These are phyloP conservation scores for Periconia sp. DNA, from an alignment of 2,329 filamentous ascomycete species.

Conservation along the genomic window DNA sequence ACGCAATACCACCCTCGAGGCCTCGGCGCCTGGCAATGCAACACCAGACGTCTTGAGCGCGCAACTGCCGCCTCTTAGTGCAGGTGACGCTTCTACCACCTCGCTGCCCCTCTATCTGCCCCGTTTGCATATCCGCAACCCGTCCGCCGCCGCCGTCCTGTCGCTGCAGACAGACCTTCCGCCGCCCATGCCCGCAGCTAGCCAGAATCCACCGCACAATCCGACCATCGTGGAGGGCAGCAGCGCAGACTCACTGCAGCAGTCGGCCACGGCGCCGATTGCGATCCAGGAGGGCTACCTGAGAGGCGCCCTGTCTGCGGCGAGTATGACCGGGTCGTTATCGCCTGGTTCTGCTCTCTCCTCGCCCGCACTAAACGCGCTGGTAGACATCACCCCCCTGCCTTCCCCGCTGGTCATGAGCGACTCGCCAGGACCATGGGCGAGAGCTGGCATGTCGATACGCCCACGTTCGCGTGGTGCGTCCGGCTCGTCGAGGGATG, in stretches of 20 bases:
- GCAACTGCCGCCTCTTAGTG: slow-evolving; percentile 25
- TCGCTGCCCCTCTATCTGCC: slow-evolving; percentile 30
- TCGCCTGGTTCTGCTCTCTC: slow-evolving; percentile 54
- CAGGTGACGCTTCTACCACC: slow-evolving; percentile 32
- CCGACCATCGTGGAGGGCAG: slow-evolving; percentile 41
- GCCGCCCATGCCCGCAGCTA: slow-evolving; percentile 14
- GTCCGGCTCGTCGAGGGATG: slow-evolving; percentile 36
- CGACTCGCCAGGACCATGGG: slow-evolving; percentile 52
- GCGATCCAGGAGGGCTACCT: slow-evolving; percentile 44
- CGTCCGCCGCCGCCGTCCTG: slow-evolving; percentile 35
- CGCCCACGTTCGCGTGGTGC: slow-evolving; percentile 44
- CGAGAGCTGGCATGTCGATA: slow-evolving; percentile 35
- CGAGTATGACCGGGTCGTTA: slow-evolving; percentile 52
- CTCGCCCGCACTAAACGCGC: slow-evolving; percentile 55
- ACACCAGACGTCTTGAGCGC: slow-evolving; percentile 30
- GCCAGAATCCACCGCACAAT: slow-evolving; percentile 22
- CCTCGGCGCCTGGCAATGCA: slow-evolving; percentile 24
- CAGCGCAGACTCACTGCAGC: slow-evolving; percentile 32
- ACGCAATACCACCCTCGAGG: slow-evolving; percentile 13
- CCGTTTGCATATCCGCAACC: slow-evolving; percentile 39
- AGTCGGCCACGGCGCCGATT: slow-evolving; percentile 47
- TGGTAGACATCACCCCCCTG: slow-evolving; percentile 59
- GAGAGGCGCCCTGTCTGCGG: slow-evolving; percentile 49
- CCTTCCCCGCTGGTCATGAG: slow-evolving; percentile 54
- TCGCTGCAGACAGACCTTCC: slow-evolving; percentile 35